phyloP scores from a whole-genome alignment of 805 yeast genomes.

The Ogataea glucozyma region DNA sequence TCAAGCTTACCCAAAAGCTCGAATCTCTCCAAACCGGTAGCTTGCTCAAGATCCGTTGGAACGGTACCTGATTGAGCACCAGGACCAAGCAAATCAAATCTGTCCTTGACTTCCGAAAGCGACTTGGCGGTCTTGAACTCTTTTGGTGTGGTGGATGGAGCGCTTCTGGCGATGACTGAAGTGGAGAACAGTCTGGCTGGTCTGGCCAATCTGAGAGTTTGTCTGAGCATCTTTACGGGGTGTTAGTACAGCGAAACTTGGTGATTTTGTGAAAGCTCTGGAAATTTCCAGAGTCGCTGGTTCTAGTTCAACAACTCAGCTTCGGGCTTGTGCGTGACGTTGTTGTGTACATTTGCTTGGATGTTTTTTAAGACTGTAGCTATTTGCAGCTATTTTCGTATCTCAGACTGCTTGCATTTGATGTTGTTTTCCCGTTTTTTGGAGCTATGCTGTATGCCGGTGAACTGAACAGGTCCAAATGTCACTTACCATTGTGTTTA shows the following conservation, averaged over 20 bases:
- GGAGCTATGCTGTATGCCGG: not conserved
- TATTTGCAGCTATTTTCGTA: too few species aligned
- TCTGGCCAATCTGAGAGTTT: slow-evolving; percentile 37
- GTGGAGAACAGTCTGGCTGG: slow-evolving; percentile 39
- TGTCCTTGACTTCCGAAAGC: slow-evolving; percentile 78
- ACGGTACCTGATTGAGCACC: slow-evolving; percentile 84
- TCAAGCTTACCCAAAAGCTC: slow-evolving; percentile 92
- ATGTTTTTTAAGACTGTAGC: too few species aligned
- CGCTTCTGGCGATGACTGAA: slow-evolving; percentile 27
- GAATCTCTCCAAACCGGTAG: slow-evolving; percentile 97
- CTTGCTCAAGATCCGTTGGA: slow-evolving; percentile 94
- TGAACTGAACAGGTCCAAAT: too few species aligned
- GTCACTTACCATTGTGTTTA: slow-evolving; percentile 8
- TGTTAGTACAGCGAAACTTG: too few species aligned
- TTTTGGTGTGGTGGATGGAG: slow-evolving; percentile 32
- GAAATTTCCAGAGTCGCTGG: too few species aligned
- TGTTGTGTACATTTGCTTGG: too few species aligned
- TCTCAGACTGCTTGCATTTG: not conserved
- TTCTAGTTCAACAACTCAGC: too few species aligned
- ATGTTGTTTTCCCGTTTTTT: not conserved
- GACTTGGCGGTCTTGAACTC: slow-evolving; percentile 62
- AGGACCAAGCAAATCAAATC: slow-evolving; percentile 78
- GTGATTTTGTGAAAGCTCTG: too few species aligned
- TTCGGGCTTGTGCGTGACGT: too few species aligned
- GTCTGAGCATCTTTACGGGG: slow-evolving; percentile 34